Percentiles rank a stretch among this genome's conserved stretches.
Evolutionary conservation across 2,329 filamentous ascomycete genomes (phyloP).

Genomic region (Ascochyta fabae): DNA sequence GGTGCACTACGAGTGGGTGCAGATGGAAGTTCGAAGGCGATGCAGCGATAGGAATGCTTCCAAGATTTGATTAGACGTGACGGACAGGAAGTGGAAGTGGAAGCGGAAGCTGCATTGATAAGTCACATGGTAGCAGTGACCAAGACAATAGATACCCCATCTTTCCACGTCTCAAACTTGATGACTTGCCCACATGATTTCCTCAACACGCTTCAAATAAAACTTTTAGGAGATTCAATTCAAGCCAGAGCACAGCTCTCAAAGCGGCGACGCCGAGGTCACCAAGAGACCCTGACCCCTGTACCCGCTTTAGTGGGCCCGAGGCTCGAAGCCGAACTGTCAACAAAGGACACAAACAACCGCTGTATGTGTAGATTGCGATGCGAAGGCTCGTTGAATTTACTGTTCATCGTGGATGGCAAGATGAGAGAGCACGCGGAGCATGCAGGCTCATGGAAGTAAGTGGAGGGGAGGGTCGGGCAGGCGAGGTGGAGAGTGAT

Average conservation of each 20-base stretch:
- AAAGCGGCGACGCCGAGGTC: slow-evolving; percentile 5
- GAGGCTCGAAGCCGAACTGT: not conserved
- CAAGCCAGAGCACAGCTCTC: not conserved
- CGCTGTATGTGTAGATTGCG: not conserved
- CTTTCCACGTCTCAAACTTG: not conserved
- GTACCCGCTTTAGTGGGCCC: slow-evolving; percentile 12
- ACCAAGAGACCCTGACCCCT: slow-evolving; percentile 7
- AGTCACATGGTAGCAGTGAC: slow-evolving; percentile 6
- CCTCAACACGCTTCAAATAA: not conserved
- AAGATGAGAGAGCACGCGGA: not conserved
- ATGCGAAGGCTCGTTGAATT: not conserved
- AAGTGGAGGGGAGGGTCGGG: not conserved
- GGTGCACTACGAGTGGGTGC: not conserved
- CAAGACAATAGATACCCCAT: slow-evolving; percentile 9
- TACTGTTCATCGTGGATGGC: too few species aligned
- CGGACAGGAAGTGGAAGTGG: not conserved
- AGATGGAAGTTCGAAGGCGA: not conserved
- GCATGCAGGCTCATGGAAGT: not conserved
- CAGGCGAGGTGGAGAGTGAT: slow-evolving; percentile 1
- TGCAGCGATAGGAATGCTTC: slow-evolving; percentile 12
- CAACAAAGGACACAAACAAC: slow-evolving; percentile 11
- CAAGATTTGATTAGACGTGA: not conserved
- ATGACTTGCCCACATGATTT: not conserved
- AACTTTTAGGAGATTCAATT: too few species aligned
- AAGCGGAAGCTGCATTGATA: not conserved